Base-by-base conservation (phyloP, 441 rosid genomes). In the Populus hybrid region DNA sequence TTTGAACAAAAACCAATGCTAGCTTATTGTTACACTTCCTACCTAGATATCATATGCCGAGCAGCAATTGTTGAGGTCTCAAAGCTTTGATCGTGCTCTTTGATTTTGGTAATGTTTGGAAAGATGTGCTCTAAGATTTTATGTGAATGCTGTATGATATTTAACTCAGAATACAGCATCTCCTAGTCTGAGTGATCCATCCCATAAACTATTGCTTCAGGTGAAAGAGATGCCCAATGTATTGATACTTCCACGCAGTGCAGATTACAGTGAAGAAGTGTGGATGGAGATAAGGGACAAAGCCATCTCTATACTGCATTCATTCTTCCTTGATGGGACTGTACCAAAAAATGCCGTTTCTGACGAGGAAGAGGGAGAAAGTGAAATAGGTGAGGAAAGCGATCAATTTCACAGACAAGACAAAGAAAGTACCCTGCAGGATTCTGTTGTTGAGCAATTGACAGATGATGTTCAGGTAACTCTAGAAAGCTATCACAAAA, bases 171-270 rank as follows among this genome's bases (percentile, higher is more conserved):
- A 73, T 64, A 18, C 71, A 38, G 2, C 36, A 23, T 78, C 5
- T 74, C 32, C 61, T 30, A 30, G 42, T 72, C 34, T 57, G 16
- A 20, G 40, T 82, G 64, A 81, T 77, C 26, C 7, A 20, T 74
- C 23, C 70, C 46, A 61, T 40, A 6, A 70, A 75, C 12, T 75
- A 75, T 79, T 81, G 75, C 70, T 84, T 76, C 87, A 94, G 99
- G 92, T 96, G 81, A 93, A 89, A 88, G 99, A 96, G 88, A 94
- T 94, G 99, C 98, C 99, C 70, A 96, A 94, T 87, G 99, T 96
- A 77, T 85, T 96, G 86, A 86, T 96, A 82, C 96, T 93, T 84
- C 98, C 99, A 26, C 97, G 90, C 50, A 93, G 99, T 88, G 99
- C 98, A 40, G 99, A 96, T 90, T 96, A 94, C 78, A 96, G 98